Evolutionary conservation across 2,329 filamentous ascomycete species (phyloP).

Genomic region (Stemphylium beticola): DNA sequence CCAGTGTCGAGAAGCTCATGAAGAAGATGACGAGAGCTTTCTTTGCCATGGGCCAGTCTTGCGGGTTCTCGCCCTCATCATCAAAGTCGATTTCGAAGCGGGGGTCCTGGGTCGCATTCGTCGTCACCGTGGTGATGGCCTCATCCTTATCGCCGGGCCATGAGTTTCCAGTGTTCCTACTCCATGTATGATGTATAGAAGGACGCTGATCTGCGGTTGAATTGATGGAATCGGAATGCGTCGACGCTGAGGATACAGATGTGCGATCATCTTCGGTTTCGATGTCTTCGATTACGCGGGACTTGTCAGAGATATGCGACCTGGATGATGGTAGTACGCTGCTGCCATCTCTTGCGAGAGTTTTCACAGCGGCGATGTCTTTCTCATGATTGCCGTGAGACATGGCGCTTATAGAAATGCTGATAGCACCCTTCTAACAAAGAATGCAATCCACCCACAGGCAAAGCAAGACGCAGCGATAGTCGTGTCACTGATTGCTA

Average conservation of each 20-base stretch:
- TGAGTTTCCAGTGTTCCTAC: slow-evolving; percentile 42
- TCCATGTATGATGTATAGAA: slow-evolving; percentile 43
- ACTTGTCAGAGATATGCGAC: slow-evolving; percentile 9
- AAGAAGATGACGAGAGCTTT: slow-evolving; percentile 62
- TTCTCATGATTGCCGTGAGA: slow-evolving; percentile 9
- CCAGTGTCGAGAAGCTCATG: slow-evolving; percentile 64
- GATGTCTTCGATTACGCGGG: slow-evolving; percentile 12
- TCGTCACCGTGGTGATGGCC: slow-evolving; percentile 38
- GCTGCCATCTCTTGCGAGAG: background rate
- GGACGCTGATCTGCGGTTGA: slow-evolving; percentile 29
- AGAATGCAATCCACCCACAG: background rate
- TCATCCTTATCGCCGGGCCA: slow-evolving; percentile 33
- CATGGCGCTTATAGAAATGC: slow-evolving; percentile 15
- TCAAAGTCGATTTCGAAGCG: slow-evolving; percentile 78
- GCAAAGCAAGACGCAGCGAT: background rate
- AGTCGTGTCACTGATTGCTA: background rate
- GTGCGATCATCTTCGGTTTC: slow-evolving; percentile 22
- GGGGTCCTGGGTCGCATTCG: slow-evolving; percentile 53
- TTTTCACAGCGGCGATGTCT: slow-evolving; percentile 12
- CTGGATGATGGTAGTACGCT: background rate
- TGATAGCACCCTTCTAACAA: slow-evolving; percentile 1
- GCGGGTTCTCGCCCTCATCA: slow-evolving; percentile 65
- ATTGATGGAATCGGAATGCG: slow-evolving; percentile 23
- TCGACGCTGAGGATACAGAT: slow-evolving; percentile 36
- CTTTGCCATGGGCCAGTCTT: slow-evolving; percentile 69